phyloP scores from a whole-genome alignment of 2,329 filamentous ascomycete genomes.

The Pyrenochaeta sp. region DNA sequence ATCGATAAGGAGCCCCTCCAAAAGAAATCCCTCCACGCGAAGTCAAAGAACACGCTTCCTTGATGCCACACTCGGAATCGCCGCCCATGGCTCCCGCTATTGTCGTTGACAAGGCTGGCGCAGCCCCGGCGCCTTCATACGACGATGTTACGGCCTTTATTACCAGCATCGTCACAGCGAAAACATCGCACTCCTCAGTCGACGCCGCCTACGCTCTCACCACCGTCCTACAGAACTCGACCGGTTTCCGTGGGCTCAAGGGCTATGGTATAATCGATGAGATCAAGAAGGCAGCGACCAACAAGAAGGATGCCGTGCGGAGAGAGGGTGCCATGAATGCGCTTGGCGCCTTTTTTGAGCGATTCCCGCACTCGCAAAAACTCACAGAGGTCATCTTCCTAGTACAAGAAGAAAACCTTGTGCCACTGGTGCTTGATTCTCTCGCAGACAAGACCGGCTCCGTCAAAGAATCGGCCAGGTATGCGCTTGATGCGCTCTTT shows the following conservation, averaged over 20 bases:
- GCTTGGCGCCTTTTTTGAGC: constrained; percentile 91
- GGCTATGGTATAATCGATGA: constrained; percentile 69
- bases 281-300: constrained; percentile 79
- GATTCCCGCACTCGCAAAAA: constrained; percentile 79
- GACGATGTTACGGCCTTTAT: constrained; percentile 57
- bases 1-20: constrained; percentile 47
- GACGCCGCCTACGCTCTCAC: constrained; percentile 72
- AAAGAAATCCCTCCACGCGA: constrained; percentile 26
- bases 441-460: constrained; percentile 89
- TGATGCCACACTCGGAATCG: constrained; percentile 62
- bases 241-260: constrained; percentile 69
- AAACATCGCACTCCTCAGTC: constrained; percentile 64
- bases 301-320: constrained; percentile 90
- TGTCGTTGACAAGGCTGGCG: constrained; percentile 56
- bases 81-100: constrained; percentile 58
- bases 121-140: constrained; percentile 53
- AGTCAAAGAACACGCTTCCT: constrained; percentile 8
- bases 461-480: constrained; percentile 90
- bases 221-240: constrained; percentile 70
- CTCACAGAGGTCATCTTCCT: constrained; percentile 83
- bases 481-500: constrained; percentile 91
- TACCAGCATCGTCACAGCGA: constrained; percentile 57
- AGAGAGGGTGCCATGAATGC: constrained; percentile 95
- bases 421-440: constrained; percentile 79
- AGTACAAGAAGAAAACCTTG: constrained; percentile 78